phyloP scores from a whole-genome alignment of 2,329 filamentous ascomycete genomes.

The Aureobasidium sp. region DNA sequence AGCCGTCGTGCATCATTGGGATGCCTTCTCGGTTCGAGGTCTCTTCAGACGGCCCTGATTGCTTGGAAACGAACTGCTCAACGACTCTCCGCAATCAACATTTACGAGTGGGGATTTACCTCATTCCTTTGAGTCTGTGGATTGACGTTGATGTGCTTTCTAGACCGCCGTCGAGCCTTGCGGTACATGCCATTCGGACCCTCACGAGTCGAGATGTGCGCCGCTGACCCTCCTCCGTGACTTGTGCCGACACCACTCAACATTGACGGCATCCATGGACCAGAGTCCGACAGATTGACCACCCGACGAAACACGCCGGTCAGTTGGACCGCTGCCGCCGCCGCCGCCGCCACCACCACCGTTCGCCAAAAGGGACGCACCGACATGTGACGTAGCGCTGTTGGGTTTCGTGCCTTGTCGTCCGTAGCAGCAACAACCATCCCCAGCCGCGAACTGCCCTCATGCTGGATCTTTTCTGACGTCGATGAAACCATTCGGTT shows the following conservation, averaged over 20 bases:
- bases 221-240: neutral
- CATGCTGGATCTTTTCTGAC: neutral
- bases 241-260: neutral
- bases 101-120: neutral
- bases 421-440: neutral
- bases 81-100: neutral
- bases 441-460: neutral
- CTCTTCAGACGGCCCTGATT: neutral
- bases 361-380: neutral
- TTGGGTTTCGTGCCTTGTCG: neutral
- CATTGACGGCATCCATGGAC: neutral
- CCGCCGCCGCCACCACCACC: neutral
- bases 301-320: neutral
- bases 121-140: neutral
- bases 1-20: neutral
- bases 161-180: neutral
- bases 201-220: neutral
- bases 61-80: neutral
- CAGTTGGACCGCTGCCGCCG: neutral
- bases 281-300: neutral
- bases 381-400: neutral
- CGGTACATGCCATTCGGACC: neutral
- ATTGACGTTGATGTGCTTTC: constrained; percentile 2
- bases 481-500: neutral
- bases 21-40: neutral